Percentiles rank a stretch among this genome's conserved stretches.
phyloP scores from a whole-genome alignment of 306 rosid genomes.

The Dryas drummondii region DNA sequence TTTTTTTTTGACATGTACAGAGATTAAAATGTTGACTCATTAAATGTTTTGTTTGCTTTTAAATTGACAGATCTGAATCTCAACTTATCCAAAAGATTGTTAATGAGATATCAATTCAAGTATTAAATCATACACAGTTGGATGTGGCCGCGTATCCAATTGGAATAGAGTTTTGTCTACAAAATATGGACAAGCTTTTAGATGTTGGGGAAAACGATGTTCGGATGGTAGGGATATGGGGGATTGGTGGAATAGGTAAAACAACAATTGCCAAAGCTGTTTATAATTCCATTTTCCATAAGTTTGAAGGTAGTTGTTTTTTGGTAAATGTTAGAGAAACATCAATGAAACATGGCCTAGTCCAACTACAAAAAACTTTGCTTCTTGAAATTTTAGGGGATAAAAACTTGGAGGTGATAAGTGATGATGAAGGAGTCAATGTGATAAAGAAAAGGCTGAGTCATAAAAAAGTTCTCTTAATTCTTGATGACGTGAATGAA shows the following conservation, averaged over 20 bases:
- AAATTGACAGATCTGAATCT: no score
- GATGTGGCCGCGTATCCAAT: not conserved
- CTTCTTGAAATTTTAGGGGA: not conserved
- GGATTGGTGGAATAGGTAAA: not conserved
- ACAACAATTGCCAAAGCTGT: not conserved
- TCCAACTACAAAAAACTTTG: no score
- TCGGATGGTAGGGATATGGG: not conserved
- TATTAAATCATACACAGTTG: no score
- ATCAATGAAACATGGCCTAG: no score
- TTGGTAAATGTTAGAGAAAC: not conserved
- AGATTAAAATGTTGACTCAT: no score
- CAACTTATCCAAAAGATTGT: no score
- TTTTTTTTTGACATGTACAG: no score
- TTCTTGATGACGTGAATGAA: no score
- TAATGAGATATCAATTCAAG: no score
- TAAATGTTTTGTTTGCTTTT: no score
- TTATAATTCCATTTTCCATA: not conserved
- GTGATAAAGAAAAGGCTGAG: no score
- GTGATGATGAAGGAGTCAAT: no score
- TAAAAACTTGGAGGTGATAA: not conserved
- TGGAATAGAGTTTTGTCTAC: not conserved
- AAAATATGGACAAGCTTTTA: not conserved
- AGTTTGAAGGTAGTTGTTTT: not conserved
- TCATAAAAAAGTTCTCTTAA: not conserved
- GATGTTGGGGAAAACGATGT: not conserved